phyloP scores from a whole-genome alignment of 306 rosid genomes.

The Casuarina glauca region DNA sequence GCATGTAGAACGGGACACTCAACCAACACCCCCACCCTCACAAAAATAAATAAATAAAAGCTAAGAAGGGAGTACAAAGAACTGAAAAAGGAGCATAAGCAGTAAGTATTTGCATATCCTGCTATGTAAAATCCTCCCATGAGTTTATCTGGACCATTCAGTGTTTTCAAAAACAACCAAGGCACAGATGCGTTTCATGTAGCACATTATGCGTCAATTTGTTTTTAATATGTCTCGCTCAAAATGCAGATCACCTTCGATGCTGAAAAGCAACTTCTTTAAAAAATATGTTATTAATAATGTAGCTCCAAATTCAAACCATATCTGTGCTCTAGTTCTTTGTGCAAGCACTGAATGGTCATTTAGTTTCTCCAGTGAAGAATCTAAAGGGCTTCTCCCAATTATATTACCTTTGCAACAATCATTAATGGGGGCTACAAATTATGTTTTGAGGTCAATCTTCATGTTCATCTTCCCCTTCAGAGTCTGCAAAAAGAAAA shows the following conservation, averaged over 20 bases:
- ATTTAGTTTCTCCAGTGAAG: not conserved
- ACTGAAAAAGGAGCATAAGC: too few species aligned
- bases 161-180: not conserved
- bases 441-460: conserved; percentile 50
- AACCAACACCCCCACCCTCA: not conserved
- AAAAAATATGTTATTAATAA: not conserved
- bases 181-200: not conserved
- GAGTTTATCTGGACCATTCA: too few species aligned
- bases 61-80: too few species aligned
- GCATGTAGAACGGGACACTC: not conserved
- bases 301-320: not conserved
- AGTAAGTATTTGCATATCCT: too few species aligned
- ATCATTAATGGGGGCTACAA: conserved; percentile 23
- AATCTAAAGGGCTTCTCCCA: conserved; percentile 18
- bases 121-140: too few species aligned
- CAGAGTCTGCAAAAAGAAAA: conserved; percentile 66
- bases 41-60: not conserved
- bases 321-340: not conserved
- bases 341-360: not conserved
- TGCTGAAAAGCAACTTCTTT: not conserved
- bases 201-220: not conserved
- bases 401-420: conserved; percentile 30
- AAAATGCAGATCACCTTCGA: not conserved
- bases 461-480: conserved; percentile 85
- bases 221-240: conserved; percentile 1